Base-by-base conservation (phyloP, 1,284 basidiomycete species). In the Trametes pubescens region DNA sequence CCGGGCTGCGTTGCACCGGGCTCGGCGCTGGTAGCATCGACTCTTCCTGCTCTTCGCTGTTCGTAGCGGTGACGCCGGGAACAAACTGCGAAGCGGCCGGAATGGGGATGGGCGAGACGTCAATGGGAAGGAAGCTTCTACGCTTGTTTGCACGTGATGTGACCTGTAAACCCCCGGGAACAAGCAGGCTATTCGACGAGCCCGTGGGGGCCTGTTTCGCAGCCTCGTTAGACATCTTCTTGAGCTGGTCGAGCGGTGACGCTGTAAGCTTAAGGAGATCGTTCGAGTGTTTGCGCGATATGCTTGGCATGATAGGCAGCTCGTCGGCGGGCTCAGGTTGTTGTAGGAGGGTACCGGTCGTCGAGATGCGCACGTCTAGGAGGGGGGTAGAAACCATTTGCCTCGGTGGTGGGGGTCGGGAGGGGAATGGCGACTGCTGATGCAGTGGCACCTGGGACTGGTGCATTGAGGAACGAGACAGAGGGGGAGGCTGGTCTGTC, bases 101-200 rank as follows among this genome's bases (percentile, higher is more conserved):
- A 68, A 82, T 83, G 37, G 81, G 80, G 55, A 90, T 85, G 49
- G 82, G 77, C 29, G 86, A 83, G 43, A 82, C 80, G 65, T 92
- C 91, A 55, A 96, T 82, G 22, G 94, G 93, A 34, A 97, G 79
- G 81, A 95, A 97, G 74, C 93, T 95, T 72, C 93, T 82, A 43
- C 95, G 86, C 76, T 90, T 94, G 16, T 82, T 78, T 18, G 86
- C 74, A 64, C 90, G 83, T 37, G 83, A 79, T 11, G 80, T 82
- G 29, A 81, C 9, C 21, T 44, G 40, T n/a, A 26, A 74, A 7
- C 81, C 73, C 26, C 85, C 77, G 7, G 67, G 67, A 4, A 52
- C 62, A n/a, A 90, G 80, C 58, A 87, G 78, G 64, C 74, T 80
- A n/a, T 78, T 74, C 26, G 80, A 74, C 46, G 76, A 61, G 21